Evolutionary conservation across 2,329 filamentous ascomycete genomes (phyloP), one percentile per base, ranked within the genome.

Genomic region (Aspergillus carbonarius): DNA sequence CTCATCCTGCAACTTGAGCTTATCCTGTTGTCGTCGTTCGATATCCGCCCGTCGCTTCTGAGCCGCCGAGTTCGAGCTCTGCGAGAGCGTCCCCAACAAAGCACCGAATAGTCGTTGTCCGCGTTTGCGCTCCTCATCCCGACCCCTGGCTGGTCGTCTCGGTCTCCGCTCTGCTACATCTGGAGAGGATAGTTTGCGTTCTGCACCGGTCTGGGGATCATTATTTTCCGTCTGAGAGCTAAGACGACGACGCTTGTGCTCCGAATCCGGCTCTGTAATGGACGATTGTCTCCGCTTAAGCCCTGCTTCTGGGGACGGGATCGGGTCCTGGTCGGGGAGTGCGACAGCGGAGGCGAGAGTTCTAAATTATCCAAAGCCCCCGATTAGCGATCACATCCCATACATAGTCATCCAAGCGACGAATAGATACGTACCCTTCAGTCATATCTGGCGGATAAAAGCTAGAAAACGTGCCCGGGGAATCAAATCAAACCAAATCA

Each of bases 41-140:
- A 93, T 92, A 73, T 93, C 92, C 61, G 84, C 84, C 58, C 90
- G 87, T 67, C 85, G 87, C 76, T 84, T 88, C 76, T 89, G 79
- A 62, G 86, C 79, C 81, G 85, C 64, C 78, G 82, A 78, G 72
- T 81, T 84, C 70, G 83, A 83, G 68, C 84, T 88, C 76, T 93
- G 90, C 74, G 88, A 92, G 60, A 96, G 82, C 37, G 89, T 91
- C 72, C 83, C 90, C 60, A 95, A 80, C 57, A 96, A 78, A 35
- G 88, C 90, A 61, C 93, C 93, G 71, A 97, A 97, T 60, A 98
- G 81, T 54, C 93, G 85, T 74, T 90, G 89, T 20, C 91, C 90
- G 37, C 93, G 88, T 72, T 90, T 92, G 74, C 88, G 91, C 72
- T 98, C 93, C 68, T 96, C 90, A 58, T 87, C 79, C 27, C 59